A percentile compares a stretch with the other conserved stretches of the same genome.
Conservation (phyloP, 2,329 filamentous ascomycete genomes). For the Aspergillus sclerotialis region DNA sequence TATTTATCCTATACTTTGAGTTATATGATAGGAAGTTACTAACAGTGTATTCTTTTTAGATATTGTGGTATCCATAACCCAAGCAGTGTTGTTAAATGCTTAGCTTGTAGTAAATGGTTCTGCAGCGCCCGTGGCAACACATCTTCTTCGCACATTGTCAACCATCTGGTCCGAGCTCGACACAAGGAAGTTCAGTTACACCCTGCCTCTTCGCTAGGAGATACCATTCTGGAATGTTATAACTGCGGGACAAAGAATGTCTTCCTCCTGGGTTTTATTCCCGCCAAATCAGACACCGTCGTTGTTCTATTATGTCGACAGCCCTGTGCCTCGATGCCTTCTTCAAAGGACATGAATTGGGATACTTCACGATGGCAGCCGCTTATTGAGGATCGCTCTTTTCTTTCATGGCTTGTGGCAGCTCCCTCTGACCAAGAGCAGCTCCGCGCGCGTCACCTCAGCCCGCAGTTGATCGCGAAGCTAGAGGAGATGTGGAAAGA, state of each 20-base stretch:
- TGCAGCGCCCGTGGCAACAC: conserved; percentile 96
- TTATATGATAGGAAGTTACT: no score
- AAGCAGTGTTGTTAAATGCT: conserved; percentile 90
- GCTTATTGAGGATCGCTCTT: conserved; percentile 92
- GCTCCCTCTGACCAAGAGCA: conserved; percentile 90
- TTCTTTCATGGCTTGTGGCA: conserved; percentile 86
- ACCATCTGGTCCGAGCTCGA: conserved; percentile 90
- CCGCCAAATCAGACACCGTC: conserved; percentile 95
- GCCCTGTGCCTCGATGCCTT: conserved; percentile 88
- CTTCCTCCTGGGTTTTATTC: conserved; percentile 94
- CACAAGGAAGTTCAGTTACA: conserved; percentile 99
- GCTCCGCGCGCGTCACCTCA: conserved; percentile 85
- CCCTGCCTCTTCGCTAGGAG: conserved; percentile 83
- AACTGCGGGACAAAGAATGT: conserved; percentile 99
- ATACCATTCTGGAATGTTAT: conserved; percentile 96
- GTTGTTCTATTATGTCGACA: conserved; percentile 95
- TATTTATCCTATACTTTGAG: conserved; percentile 11
- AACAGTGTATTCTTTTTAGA: conserved; percentile 38
- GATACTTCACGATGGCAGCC: conserved; percentile 97
- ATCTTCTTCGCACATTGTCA: conserved; percentile 95
- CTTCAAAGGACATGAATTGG: conserved; percentile 99
- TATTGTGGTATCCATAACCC: conserved; percentile 98
- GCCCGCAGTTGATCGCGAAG: conserved; percentile 90
- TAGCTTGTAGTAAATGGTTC: conserved; percentile 97
- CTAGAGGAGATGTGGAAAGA: conserved; percentile 99